These are phyloP conservation scores for Friedmanniomyces simplex DNA, from an alignment of 495 filamentous ascomycete species.

Conservation along the genomic window DNA sequence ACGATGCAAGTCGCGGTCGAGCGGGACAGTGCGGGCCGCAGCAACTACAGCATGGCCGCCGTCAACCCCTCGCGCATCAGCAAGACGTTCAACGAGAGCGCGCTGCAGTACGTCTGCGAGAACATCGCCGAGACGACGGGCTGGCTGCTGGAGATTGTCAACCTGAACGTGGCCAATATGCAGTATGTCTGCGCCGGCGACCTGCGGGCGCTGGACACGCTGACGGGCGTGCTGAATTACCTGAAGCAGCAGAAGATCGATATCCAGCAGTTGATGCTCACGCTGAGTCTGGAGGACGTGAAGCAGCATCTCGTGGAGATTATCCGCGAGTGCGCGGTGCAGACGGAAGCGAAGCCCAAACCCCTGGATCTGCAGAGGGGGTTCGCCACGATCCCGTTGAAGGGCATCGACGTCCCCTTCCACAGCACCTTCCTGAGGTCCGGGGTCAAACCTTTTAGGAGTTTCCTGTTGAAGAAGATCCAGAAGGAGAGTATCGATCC, in stretches of 20 bases:
- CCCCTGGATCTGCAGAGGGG: constrained; percentile 85
- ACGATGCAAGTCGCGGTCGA: constrained; percentile 99
- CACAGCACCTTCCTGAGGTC: constrained; percentile 95
- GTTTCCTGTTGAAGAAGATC: constrained; percentile 98
- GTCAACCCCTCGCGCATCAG: constrained; percentile 96
- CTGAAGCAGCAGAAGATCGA: constrained; percentile 93
- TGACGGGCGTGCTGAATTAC: constrained; percentile 86
- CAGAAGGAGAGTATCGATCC: constrained; percentile 97
- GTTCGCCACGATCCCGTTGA: constrained; percentile 92
- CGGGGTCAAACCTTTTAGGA: constrained; percentile 96
- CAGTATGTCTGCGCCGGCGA: constrained; percentile 98
- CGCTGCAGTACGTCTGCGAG: constrained; percentile 88
- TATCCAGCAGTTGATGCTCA: constrained; percentile 81
- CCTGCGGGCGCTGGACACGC: constrained; percentile 85
- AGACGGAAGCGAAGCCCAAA: constrained; percentile 76
- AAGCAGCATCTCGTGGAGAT: constrained; percentile 76
- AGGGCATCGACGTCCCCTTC: constrained; percentile 97
- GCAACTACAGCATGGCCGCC: constrained; percentile 97
- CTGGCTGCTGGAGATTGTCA: constrained; percentile 97
- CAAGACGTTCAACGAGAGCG: constrained; percentile 95
- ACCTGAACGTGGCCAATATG: constrained; percentile 97
- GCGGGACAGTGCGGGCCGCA: constrained; percentile 81
- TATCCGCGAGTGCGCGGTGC: constrained; percentile 70
- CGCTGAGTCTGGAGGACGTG: constrained; percentile 67
- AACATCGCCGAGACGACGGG: constrained; percentile 83